Evolutionary conservation across 2,329 filamentous ascomycete species (phyloP).

Genomic region (Clarireedia paspali): DNA sequence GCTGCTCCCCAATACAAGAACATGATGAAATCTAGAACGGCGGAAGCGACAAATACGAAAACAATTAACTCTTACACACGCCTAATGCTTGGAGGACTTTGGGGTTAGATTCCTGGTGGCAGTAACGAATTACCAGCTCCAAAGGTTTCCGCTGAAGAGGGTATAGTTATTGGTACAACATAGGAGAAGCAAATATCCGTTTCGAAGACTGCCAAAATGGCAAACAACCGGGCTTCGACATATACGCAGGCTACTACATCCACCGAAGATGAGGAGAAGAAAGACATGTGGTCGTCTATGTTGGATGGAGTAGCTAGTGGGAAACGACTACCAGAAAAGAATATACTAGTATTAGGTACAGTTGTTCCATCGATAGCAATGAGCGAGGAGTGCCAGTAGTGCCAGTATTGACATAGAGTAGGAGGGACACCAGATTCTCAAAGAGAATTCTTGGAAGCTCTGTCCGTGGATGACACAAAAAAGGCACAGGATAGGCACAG

Average conservation of each 20-base stretch:
- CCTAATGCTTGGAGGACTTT: background rate
- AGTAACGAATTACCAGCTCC: too few relatives aligned
- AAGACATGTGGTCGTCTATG: conserved; percentile 92
- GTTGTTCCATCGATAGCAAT: background rate
- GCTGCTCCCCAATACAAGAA: conserved; percentile 2
- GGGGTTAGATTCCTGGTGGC: too few relatives aligned
- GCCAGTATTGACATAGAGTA: conserved; percentile 33
- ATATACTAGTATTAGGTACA: conserved; percentile 73
- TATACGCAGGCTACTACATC: conserved; percentile 49
- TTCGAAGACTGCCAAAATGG: conserved; percentile 16
- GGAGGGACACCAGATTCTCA: conserved; percentile 78
- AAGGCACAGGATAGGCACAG: conserved; percentile 42
- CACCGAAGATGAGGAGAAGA: conserved; percentile 54
- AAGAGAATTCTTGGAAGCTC: conserved; percentile 68
- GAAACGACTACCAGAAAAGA: conserved; percentile 86
- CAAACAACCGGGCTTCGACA: conserved; percentile 27
- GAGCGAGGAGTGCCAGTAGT: background rate
- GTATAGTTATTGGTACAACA: conserved; percentile 8
- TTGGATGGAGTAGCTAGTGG: conserved; percentile 84
- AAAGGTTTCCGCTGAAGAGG: background rate
- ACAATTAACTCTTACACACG: background rate
- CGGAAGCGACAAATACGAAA: conserved; percentile 5
- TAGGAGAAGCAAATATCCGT: conserved; percentile 10
- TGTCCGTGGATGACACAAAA: conserved; percentile 35
- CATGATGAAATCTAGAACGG: conserved; percentile 3